Evolutionary conservation across 2,329 filamentous ascomycete genomes (phyloP), one percentile per base, ranked within the genome.

Genomic region (Rhynchosporium agropyri): DNA sequence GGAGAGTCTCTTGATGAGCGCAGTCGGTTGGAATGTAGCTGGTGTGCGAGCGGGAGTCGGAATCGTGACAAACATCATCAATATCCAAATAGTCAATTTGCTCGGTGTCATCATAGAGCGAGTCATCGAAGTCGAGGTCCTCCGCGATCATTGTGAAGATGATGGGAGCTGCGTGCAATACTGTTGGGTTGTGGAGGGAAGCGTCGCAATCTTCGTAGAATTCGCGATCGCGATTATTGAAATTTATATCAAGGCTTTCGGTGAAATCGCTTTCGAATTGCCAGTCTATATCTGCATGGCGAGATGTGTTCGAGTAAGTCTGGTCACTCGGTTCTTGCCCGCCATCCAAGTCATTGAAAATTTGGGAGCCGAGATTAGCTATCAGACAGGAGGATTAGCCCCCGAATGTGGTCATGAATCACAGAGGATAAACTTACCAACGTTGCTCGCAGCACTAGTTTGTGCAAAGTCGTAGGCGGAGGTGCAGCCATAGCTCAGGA

Each of bases 401-500:
- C 40, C 51, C 51, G 26, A 29, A 40, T 54, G 40, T 54, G 51
- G 28, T 54, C 51, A 28, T 54, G 51, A 54, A 54, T 54, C 51
- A 33, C 40, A 33, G 51, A 54, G 51, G 40, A 42, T 42, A 54
- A 42, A 33, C 51, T 54, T 20, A 54, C 51, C 51, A 12, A 33
- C 51, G 4, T 40, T 42, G 51, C 38, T 29, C 33, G 9, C 20
- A 12, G 51, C 51, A 4, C 36, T 33, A 40, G 1, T 42, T 20
- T 4, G 43, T 33, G 10, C n/a, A 29, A 13, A 28, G 36, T 20
- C 20, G 40, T 20, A 28, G n/a, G 51, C 20, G 28, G 26, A 54
- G 51, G 51, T 42, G 51, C 8, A 13, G 33, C n/a, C 51, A 40
- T 54, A 42, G 51, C 26, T n/a, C 5, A 20, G 40, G 33, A 38